Evolutionary conservation across 2,329 filamentous ascomycete genomes (phyloP), one percentile per base, ranked within the genome.

Genomic region (Fusarium sp.): DNA sequence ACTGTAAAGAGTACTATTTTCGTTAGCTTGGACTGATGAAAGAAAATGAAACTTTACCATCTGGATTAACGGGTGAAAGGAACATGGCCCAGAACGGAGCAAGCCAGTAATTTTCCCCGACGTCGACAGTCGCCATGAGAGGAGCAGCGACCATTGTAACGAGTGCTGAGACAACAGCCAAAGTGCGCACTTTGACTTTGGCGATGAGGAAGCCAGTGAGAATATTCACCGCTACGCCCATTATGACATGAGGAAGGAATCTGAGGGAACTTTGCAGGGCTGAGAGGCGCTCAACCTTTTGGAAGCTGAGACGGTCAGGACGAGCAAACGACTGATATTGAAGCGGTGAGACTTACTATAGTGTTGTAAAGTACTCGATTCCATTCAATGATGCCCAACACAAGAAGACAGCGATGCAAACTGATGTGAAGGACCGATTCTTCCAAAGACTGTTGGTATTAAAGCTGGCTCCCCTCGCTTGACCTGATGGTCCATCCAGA

Each of bases 381-480:
- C 81, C 80, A 26, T 87, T 86, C 18, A 85, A 69, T 0, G 82
- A 83, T 0, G 83, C 85, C 77, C 81, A 85, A 4, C 82, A 81
- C 5, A 88, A 74, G 13, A 86, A 81, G 0, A 87, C 82, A 2
- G 83, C 83, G 2, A 87, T 73, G 64, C 89, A 91, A 11, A 89
- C 83, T 2, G 81, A 82, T 0, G 86, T 86, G 68, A 91, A 91
- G 4, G 85, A 79, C 0, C 79, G 76, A 33, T 89, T 89, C 6
- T 79, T 82, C 89, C 89, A 91, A 0, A 91, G 78, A 0, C 82
- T 84, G 68, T 91, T 91, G 0, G 89, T 7, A 91, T 89, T 5
- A 91, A 75, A 0, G 88, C 88, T 17, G 88, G 85, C 10, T 82
- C 81, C 4, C 81, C 79, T 2, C 79, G 76, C 10, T 78, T 82